A percentile compares a stretch with the other conserved stretches of the same genome.
phyloP scores from a whole-genome alignment of 108 stramenopile species.

The Pseudonitzschia multiseries region DNA sequence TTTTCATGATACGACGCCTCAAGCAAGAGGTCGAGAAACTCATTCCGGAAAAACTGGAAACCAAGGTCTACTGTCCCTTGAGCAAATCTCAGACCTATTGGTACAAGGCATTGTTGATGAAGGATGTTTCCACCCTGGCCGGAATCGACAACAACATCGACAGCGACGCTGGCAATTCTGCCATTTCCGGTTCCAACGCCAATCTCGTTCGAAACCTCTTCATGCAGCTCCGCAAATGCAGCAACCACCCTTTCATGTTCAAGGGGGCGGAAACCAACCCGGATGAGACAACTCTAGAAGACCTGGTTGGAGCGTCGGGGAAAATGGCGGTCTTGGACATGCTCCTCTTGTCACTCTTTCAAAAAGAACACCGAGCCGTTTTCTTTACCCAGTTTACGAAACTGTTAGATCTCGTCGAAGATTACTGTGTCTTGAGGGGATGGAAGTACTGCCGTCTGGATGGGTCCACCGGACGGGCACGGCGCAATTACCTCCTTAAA shows the following conservation, averaged over 20 bases:
- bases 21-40: conserved; percentile 72
- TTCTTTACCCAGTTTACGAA: conserved; percentile 93
- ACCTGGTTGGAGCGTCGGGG: conserved; percentile 71
- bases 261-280: conserved; percentile 53
- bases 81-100: conserved; percentile 53
- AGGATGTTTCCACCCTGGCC: conserved; percentile 49
- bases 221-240: conserved; percentile 81
- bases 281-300: conserved; percentile 46
- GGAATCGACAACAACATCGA: conserved; percentile 21
- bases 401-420: conserved; percentile 87
- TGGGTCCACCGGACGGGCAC: conserved; percentile 68
- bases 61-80: conserved; percentile 67
- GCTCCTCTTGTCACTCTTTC: conserved; percentile 57
- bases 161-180: background rate
- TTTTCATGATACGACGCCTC: conserved; percentile 71
- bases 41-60: conserved; percentile 71
- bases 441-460: conserved; percentile 85
- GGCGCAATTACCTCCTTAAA: conserved; percentile 77
- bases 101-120: conserved; percentile 72
- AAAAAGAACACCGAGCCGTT: conserved; percentile 73
- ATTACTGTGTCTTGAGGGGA: conserved; percentile 73
- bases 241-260: conserved; percentile 73
- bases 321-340: conserved; percentile 83
- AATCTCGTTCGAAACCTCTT: conserved; percentile 49
- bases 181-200: background rate